Percentiles rank a stretch among this genome's conserved stretches.
These are phyloP conservation scores for Chenopodium suecicum DNA, from an alignment of 148 eudicot species.

Conservation along the genomic window DNA sequence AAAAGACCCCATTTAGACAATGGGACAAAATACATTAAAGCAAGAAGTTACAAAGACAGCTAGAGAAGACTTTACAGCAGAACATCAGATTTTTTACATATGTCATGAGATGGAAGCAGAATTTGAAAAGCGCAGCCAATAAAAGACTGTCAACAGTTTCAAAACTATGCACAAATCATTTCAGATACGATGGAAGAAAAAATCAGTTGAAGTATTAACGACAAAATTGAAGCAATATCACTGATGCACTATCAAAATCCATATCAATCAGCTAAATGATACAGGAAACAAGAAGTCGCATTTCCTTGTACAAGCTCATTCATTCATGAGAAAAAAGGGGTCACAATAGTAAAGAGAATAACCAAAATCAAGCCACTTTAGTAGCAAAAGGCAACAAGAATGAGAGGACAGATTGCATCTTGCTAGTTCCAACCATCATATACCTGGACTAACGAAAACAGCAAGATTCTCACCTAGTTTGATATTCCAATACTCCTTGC, in stretches of 20 bases:
- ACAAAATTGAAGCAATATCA: neutral
- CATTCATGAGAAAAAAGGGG: neutral
- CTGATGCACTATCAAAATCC: neutral
- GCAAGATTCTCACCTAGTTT: slow-evolving; percentile 64
- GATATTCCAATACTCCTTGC: slow-evolving; percentile 89
- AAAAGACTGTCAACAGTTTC: neutral
- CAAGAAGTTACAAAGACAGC: neutral
- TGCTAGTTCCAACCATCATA: neutral
- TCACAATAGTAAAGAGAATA: neutral
- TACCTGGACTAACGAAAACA: neutral
- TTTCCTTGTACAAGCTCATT: neutral
- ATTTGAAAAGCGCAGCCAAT: neutral
- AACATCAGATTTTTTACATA: neutral
- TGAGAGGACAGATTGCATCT: neutral
- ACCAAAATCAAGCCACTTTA: neutral
- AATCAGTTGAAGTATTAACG: neutral
- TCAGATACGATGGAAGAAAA: neutral
- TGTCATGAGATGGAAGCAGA: neutral
- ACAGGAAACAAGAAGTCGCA: neutral
- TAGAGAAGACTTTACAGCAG: neutral
- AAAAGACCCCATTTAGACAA: neutral
- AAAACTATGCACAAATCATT: slow-evolving; percentile 5
- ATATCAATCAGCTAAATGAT: neutral
- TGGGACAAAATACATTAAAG: neutral
- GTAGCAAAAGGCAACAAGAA: neutral